Evolutionary conservation across 495 filamentous ascomycete genomes (phyloP).

Genomic region (Penicillium pulvis): DNA sequence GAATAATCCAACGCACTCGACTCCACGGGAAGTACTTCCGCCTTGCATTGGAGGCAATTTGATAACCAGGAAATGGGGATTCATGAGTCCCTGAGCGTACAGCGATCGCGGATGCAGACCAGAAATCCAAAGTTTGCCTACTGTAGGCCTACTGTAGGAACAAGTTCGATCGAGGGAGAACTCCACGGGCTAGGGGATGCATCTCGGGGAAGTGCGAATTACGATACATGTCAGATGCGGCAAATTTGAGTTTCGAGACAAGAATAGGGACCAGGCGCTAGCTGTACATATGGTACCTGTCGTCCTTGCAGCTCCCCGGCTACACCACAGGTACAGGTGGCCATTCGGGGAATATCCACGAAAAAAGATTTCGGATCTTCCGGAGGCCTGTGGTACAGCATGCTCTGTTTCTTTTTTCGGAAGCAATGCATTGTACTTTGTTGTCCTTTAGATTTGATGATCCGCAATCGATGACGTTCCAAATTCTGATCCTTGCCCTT

Average conservation of each 20-base stretch:
- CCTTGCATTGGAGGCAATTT: constrained; percentile 33
- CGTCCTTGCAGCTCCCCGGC: constrained; percentile 29
- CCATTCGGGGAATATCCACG: constrained; percentile 23
- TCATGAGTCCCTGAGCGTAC: constrained; percentile 12
- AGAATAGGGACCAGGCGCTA: constrained; percentile 22
- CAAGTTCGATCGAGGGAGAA: constrained; percentile 14
- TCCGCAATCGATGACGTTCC: constrained; percentile 5
- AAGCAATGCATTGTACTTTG: background rate
- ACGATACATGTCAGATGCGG: constrained; percentile 32
- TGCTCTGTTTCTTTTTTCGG: background rate
- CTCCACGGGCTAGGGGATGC: constrained; percentile 21
- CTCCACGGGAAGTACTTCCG: constrained; percentile 17
- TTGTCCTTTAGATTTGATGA: constrained; percentile 2
- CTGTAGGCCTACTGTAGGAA: background rate
- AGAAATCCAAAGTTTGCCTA: constrained; percentile 6
- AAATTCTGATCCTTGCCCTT: constrained; percentile 21
- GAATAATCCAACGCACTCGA: constrained; percentile 21
- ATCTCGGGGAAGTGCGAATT: constrained; percentile 13
- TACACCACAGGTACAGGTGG: constrained; percentile 8
- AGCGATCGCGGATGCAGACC: constrained; percentile 10
- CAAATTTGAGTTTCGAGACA: constrained; percentile 28
- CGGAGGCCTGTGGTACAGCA: background rate
- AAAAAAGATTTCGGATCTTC: background rate
- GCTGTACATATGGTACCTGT: constrained; percentile 26
- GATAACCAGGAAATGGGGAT: constrained; percentile 28